These are phyloP conservation scores for Triglochin maritima DNA, from an alignment of 106 monocot genomes.

Conservation along the genomic window DNA sequence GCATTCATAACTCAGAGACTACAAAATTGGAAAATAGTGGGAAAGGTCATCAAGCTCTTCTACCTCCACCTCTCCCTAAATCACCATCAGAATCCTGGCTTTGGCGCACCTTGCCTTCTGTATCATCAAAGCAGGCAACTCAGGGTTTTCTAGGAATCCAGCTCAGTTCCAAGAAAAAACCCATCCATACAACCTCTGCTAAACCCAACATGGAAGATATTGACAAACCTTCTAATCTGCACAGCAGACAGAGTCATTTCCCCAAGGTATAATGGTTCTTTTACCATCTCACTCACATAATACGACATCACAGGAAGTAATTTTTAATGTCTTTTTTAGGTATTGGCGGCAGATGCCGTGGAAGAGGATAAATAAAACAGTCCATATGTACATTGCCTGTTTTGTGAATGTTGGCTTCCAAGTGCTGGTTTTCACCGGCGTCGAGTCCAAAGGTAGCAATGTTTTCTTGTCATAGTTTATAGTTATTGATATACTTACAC, in stretches of 20 bases:
- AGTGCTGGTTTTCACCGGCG: too few species aligned
- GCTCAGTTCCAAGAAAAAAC: conserved; percentile 24
- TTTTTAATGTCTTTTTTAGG: not conserved
- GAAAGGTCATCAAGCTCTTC: conserved; percentile 17
- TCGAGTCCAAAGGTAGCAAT: too few species aligned
- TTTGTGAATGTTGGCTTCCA: not conserved
- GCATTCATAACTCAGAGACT: conserved; percentile 2
- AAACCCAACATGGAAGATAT: conserved; percentile 9
- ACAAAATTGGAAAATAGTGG: conserved; percentile 6
- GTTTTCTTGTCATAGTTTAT: too few species aligned
- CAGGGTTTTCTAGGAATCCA: conserved; percentile 42
- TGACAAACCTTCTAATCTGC: conserved; percentile 17
- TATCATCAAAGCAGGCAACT: conserved; percentile 33
- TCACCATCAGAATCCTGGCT: conserved; percentile 86
- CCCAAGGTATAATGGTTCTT: conserved; percentile 26
- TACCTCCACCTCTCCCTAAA: conserved; percentile 54
- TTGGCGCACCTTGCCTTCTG: conserved; percentile 49
- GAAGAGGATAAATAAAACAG: not conserved
- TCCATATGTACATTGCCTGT: not conserved
- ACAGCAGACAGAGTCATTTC: conserved; percentile 34
- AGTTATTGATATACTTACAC: too few species aligned
- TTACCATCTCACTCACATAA: not conserved
- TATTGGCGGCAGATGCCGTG: too few species aligned
- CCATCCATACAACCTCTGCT: conserved; percentile 1
- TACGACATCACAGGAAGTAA: not conserved